Evolutionary conservation across 345 rosid genomes (phyloP), one percentile per base, ranked within the genome.

Genomic region (Murraya koenigii): DNA sequence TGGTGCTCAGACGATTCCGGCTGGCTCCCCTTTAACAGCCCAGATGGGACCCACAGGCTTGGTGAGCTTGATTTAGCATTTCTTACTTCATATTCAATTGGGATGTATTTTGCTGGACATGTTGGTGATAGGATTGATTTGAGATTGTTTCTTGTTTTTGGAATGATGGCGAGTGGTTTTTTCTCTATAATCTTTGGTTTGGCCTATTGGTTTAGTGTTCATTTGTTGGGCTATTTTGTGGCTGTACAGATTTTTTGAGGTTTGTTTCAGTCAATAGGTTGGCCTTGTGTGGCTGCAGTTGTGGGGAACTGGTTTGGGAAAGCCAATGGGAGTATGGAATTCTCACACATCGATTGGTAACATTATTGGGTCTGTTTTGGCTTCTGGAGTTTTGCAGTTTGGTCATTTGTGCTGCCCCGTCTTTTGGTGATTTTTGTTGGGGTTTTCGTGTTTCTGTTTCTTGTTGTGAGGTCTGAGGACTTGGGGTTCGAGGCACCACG

Each of bases 11-110:
- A 10, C 14, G 93, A 85, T 60, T 38, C 81, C 2, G 99, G 98
- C 15, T 95, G 99, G 99, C 88, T 91, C 22, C 98, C 97, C 2
- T 95, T 95, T 58, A 85, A 92, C 54, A 95, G 97, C 15, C 80
- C 87, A 0, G 75, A 84, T 33, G 97, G 98, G 22, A 88, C 91
- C 3, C 90, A 77, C 71, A 83, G 93, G 82, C 98, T 93, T 49
- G 98, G 97, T 22, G 98, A 93, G 83, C 93, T 95, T 59, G 99
- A 95, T 85, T 90, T 95, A 1, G 98, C 95, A 14, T 95, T 95
- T 81, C 86, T 95, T 47, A 84, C 86, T 0, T 81, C 92, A 0
- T 95, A 95, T 77, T 86, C 97, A 0, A 19, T 87, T 30, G 97
- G 97, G 54, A 95, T 95, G 99, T 93, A 91, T 76, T 85, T 93